Evolutionary conservation across 2,329 filamentous ascomycete species (phyloP), one percentile per base, ranked within the genome.

Genomic region (Acephala macrosclerotiorum): DNA sequence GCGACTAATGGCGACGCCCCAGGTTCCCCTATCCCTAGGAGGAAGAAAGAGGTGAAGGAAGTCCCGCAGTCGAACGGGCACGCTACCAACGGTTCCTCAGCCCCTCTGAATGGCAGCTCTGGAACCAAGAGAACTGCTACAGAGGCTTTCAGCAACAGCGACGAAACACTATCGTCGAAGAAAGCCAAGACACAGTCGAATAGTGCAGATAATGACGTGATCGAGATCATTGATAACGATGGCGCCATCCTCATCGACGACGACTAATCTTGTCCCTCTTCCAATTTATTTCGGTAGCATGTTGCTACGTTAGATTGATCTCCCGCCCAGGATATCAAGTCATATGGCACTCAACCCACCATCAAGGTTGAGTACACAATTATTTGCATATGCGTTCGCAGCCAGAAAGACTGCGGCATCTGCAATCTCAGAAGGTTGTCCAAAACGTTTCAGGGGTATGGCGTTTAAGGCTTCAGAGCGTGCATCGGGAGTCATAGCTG

Each of bases 301-400:
- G 18, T 29, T 63, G 56, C 47, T 49, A 35, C 18, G 12, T 18
- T 61, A n/a, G n/a, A 20, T n/a, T 42, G 38, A 51, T 60, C 38
- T 35, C 8, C 14, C 58, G 22, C 20, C n/a, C 29, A 53, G 42
- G 40, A 63, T 66, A 66, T 49, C 25, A 68, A 36, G 61, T 83
- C 76, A 91, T 60, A 80, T 72, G 59, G 91, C 91, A 77, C 91
- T 94, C 71, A 96, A 77, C 1, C 94, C 94, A 18, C 94, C 94
- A 78, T 97, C 94, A 33, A 97, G 83, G 77, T 94, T 96, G 60
- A 97, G 82, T 59, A 94, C 84, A 77, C 92, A 96, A 71, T 96
- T 96, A 77, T 95, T 95, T 63, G 93, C 91, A 79, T 95, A 97
- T 68, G 86, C 81, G 77, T 96, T 97, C 56, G 84, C 84, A 35